These are phyloP conservation scores for Collybia mongolica DNA, from an alignment of 768 basidiomycete genomes.

Conservation along the genomic window DNA sequence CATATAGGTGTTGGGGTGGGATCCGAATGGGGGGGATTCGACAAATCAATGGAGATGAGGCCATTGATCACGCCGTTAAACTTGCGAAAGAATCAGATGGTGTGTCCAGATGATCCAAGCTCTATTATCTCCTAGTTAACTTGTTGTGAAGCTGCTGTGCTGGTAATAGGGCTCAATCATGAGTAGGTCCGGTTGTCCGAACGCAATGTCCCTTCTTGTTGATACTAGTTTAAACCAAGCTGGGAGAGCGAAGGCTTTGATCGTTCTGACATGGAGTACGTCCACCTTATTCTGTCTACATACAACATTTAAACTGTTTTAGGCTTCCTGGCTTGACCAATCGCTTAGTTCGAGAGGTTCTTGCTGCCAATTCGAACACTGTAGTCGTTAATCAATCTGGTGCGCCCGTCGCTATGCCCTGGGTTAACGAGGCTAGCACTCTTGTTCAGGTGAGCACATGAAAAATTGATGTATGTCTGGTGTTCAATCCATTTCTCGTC, in stretches of 20 bases:
- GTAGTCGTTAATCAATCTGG: conserved; percentile 59
- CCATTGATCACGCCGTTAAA: conserved; percentile 36
- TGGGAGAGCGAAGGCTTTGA: conserved; percentile 65
- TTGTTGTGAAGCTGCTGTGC: conserved; percentile 32
- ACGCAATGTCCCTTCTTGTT: background rate
- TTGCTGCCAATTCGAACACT: conserved; percentile 51
- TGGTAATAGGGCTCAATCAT: conserved; percentile 55
- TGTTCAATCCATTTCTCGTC: background rate
- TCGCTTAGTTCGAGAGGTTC: conserved; percentile 45
- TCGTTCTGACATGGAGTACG: conserved; percentile 42
- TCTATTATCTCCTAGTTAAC: background rate
- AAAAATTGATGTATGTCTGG: background rate
- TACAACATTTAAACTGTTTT: background rate
- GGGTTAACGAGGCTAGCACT: conserved; percentile 38
- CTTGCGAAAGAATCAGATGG: conserved; percentile 40
- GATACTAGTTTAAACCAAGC: conserved; percentile 10
- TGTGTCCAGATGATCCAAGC: conserved; percentile 11
- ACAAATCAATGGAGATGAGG: conserved; percentile 34
- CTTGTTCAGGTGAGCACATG: conserved; percentile 35
- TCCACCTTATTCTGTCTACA: background rate
- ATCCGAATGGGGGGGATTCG: conserved; percentile 34
- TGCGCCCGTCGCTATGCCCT: conserved; percentile 54
- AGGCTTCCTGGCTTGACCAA: conserved; percentile 53
- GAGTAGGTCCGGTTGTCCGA: conserved; percentile 32
- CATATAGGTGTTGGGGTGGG: conserved; percentile 39